phyloP scores from a whole-genome alignment of 2,329 filamentous ascomycete species.

The Bipolaris victoriae region DNA sequence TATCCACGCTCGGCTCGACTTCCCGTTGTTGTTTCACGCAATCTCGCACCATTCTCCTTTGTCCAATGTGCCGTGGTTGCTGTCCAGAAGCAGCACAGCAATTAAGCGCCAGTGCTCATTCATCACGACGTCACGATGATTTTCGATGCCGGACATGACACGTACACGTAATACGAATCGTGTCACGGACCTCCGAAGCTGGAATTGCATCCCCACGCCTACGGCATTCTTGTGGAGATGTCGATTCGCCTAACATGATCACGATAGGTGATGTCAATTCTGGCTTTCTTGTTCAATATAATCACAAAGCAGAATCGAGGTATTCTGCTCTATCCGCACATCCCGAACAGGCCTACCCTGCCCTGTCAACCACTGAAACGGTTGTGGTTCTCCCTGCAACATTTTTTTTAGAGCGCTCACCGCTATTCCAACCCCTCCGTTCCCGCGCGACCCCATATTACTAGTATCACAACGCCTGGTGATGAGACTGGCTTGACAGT shows the following conservation, averaged over 20 bases:
- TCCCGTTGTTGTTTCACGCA: too few species aligned
- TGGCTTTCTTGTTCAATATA: slow-evolving; percentile 5
- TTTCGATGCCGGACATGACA: slow-evolving; percentile 11
- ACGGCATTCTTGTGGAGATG: slow-evolving; percentile 20
- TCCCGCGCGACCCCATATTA: background rate
- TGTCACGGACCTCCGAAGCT: slow-evolving; percentile 10
- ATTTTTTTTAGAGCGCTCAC: slow-evolving; percentile 10
- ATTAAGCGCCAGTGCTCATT: background rate
- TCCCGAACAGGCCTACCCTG: slow-evolving; percentile 4
- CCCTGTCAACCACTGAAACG: slow-evolving; percentile 3
- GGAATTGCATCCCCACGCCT: slow-evolving; percentile 27
- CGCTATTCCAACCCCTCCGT: slow-evolving; percentile 11
- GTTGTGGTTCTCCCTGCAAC: background rate
- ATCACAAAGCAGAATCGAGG: background rate
- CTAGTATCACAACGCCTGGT: slow-evolving; percentile 1
- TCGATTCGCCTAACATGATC: slow-evolving; percentile 17
- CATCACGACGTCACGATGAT: slow-evolving; percentile 11
- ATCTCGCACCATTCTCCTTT: too few species aligned
- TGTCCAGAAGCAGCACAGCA: background rate
- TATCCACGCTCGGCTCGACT: too few species aligned
- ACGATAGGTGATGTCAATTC: slow-evolving; percentile 35
- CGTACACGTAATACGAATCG: slow-evolving; percentile 8
- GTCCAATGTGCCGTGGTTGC: background rate
- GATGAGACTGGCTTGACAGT: background rate
- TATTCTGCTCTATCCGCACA: slow-evolving; percentile 5